Evolutionary conservation across 192 early-diverging fungal species (phyloP).

Genomic region (Mortierella alpina): DNA sequence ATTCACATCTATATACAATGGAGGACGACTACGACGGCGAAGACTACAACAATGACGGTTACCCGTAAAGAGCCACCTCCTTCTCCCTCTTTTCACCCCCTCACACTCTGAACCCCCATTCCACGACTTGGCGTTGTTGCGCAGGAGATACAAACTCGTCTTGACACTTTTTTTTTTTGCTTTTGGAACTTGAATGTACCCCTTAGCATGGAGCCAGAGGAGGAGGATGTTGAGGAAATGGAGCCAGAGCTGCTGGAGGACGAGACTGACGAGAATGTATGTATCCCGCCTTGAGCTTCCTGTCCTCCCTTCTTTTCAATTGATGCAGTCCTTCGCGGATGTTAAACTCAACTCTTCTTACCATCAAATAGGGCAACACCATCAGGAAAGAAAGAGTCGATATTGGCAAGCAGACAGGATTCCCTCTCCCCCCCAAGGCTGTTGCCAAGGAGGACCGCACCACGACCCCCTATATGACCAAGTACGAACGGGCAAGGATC

Average conservation of each 20-base stretch:
- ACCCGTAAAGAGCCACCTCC: conserved; percentile 24
- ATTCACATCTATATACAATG: conserved; percentile 11
- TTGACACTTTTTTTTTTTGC: not conserved
- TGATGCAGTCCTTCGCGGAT: too few relatives aligned
- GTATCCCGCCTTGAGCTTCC: not conserved
- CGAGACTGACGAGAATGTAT: conserved; percentile 30
- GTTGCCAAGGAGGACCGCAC: conserved; percentile 79
- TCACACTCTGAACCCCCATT: not conserved
- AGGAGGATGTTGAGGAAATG: conserved; percentile 30
- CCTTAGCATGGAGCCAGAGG: conserved; percentile 42
- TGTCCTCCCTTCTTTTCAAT: too few relatives aligned
- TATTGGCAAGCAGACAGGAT: conserved; percentile 16
- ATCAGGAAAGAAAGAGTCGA: conserved; percentile 34
- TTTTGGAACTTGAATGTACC: not conserved
- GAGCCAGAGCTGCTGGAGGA: conserved; percentile 36
- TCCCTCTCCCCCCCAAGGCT: conserved; percentile 35
- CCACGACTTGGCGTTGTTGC: not conserved
- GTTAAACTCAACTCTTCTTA: too few relatives aligned
- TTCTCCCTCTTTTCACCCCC: not conserved
- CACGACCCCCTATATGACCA: conserved; percentile 99
- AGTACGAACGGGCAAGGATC: conserved; percentile 94
- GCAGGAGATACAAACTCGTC: not conserved
- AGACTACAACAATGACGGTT: conserved; percentile 29
- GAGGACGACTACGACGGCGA: conserved; percentile 39
- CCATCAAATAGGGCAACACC: not conserved